Evolutionary conservation across 2,329 filamentous ascomycete species (phyloP), one percentile per base, ranked within the genome.

Genomic region (Alternaria solani): DNA sequence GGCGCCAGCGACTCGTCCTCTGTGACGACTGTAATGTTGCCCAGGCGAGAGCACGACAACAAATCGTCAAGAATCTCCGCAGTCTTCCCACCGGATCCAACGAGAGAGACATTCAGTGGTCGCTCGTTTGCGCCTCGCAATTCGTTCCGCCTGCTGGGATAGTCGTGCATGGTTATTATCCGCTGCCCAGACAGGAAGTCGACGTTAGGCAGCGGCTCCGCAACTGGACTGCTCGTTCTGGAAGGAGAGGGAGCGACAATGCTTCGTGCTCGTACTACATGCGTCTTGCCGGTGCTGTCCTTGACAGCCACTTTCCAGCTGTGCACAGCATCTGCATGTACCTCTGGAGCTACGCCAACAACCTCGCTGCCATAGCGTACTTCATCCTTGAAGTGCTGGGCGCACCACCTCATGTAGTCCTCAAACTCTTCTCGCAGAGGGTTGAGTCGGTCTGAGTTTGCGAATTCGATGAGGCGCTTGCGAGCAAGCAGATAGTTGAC

Each of bases 361-460:
- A 74, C 76, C 55, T 78, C 75, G 57, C 55, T 71, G 12, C 67
- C 57, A 55, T 77, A 78, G 54, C 62, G 65, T 7, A 77, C 74
- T 36, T 75, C 52, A 7, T 70, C 68, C 16, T 71, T 69, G 66
- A 78, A 76, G 9, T 77, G 69, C 18, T 71, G 70, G 11, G 76
- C 75, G 43, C 70, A 73, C 76, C 76, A 78, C 55, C 65, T 68
- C 53, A 80, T 64, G 44, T 80, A 79, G 46, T 79, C 72, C n/a
- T 75, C 76, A 18, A 80, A 78, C 51, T 80, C 78, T 46, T 74
- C 69, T 30, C 78, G 67, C 28, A 79, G 56, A 26, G 77, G 76
- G 43, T 78, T 75, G 51, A 80, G 59, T 14, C 75, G 71, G 51
- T 77, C 74, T 20, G 78, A 76, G 57, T 78, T 78, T 39, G 73